Base-by-base conservation (phyloP, 2,329 filamentous ascomycete genomes). In the Apiospora pterosperma region DNA sequence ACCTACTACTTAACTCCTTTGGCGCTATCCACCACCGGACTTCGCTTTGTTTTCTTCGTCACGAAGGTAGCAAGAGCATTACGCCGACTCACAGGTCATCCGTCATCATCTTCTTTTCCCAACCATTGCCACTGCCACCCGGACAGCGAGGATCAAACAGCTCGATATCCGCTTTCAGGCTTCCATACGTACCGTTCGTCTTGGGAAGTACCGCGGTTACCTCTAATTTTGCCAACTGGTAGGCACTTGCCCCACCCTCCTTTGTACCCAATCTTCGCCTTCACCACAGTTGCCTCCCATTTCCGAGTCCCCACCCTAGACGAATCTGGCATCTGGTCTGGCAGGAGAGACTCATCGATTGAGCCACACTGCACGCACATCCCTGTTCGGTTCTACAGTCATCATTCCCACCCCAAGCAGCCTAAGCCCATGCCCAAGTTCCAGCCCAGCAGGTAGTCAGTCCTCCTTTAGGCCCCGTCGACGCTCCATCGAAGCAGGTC, bases 121-220 rank as follows among this genome's bases (percentile, higher is more conserved):
- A 52, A 63, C 61, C 62, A 61, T 65, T 63, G 42, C 61, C 70
- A 70, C 62, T 69, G 67, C 70, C 69, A 70, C 72, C 72, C 71
- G 67, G 62, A 66, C 62, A 65, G 67, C 69, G 72, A 68, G 67
- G 70, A 69, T 66, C 67, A 69, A 68, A 72, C 69, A 69, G 71
- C n/a, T 55, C 48, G 48, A 55, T 55, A 55, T 34, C 48, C 48
- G 70, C 72, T 71, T 69, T 67, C 65, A 74, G 72, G 71, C 73
- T 74, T 67, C 73, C 63, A 70, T 68, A 67, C 70, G 69, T 72
- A 69, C 70, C 71, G 60, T 21, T 31, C 59, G 25, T 75, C 77
- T 77, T 77, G 76, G 77, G 36, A 62, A 36, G 60, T 44, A 62
- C 60, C 36, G 59, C 19, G 36, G 25, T 38, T 25, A 38, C 58